Percentiles rank a stretch among this genome's conserved stretches.
Evolutionary conservation across 2,329 filamentous ascomycete genomes (phyloP).

Genomic region (Stemphylium lycopersici): DNA sequence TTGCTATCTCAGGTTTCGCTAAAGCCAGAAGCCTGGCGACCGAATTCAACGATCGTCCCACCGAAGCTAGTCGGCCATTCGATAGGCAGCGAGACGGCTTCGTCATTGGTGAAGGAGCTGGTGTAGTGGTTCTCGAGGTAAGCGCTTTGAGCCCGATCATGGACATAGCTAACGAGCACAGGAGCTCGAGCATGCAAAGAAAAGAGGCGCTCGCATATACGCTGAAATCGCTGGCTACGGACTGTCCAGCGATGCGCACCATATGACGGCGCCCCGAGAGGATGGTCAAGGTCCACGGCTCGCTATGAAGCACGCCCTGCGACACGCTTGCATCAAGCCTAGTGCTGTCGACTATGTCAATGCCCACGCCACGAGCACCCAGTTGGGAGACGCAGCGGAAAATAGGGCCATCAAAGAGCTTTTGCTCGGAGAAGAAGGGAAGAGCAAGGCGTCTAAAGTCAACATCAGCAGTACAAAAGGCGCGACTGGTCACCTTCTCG

Average conservation of each 20-base stretch:
- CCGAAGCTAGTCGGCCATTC: slow-evolving; percentile 81
- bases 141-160: not conserved
- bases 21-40: slow-evolving; percentile 86
- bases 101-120: slow-evolving; percentile 91
- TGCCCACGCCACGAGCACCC: slow-evolving; percentile 89
- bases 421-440: slow-evolving; percentile 75
- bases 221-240: slow-evolving; percentile 91
- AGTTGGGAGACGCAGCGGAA: slow-evolving; percentile 86
- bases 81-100: slow-evolving; percentile 82
- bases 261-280: slow-evolving; percentile 87
- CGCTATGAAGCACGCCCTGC: slow-evolving; percentile 85
- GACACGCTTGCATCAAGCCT: slow-evolving; percentile 72
- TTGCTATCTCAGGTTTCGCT: slow-evolving; percentile 90
- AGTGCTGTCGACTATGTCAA: slow-evolving; percentile 86
- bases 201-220: slow-evolving; percentile 80
- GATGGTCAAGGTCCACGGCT: slow-evolving; percentile 81
- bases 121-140: slow-evolving; percentile 82
- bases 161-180: slow-evolving; percentile 32
- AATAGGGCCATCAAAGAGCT: slow-evolving; percentile 79
- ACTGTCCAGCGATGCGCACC: slow-evolving; percentile 86
- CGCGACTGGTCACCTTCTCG: slow-evolving; percentile 87
- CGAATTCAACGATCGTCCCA: slow-evolving; percentile 74
- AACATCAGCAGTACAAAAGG: slow-evolving; percentile 95
- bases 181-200: slow-evolving; percentile 84
- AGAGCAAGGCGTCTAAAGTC: slow-evolving; percentile 65